Evolutionary conservation across 345 rosid species (phyloP).

Genomic region (Limnanthes douglasii): DNA sequence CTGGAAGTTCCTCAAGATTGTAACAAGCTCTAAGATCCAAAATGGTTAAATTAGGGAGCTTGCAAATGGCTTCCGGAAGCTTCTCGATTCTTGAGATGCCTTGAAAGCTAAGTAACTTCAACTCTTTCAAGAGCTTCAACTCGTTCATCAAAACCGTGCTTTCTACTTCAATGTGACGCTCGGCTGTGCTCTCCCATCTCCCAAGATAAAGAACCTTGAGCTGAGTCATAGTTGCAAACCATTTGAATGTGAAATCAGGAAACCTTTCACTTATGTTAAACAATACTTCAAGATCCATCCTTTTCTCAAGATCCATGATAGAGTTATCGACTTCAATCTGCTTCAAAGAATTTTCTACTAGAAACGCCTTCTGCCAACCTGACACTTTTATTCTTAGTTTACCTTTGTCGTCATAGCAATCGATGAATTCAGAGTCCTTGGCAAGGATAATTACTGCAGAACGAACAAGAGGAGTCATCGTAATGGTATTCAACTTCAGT

Average conservation of each 20-base stretch:
- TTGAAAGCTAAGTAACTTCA: slow-evolving; percentile 30
- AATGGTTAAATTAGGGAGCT: slow-evolving; percentile 19
- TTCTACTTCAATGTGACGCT: slow-evolving; percentile 29
- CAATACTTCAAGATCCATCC: slow-evolving; percentile 19
- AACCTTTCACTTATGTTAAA: slow-evolving; percentile 33
- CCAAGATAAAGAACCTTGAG: slow-evolving; percentile 28
- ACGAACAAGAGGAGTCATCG: slow-evolving; percentile 28
- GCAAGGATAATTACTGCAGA: slow-evolving; percentile 23
- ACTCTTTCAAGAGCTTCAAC: slow-evolving; percentile 15
- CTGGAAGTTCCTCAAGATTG: slow-evolving; percentile 33
- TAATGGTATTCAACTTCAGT: slow-evolving; percentile 13
- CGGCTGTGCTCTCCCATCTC: slow-evolving; percentile 24
- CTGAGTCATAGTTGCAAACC: slow-evolving; percentile 15
- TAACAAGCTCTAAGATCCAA: slow-evolving; percentile 48
- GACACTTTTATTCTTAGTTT: slow-evolving; percentile 10
- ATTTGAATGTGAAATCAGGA: slow-evolving; percentile 22
- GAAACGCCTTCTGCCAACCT: slow-evolving; percentile 17
- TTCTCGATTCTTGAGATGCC: slow-evolving; percentile 34
- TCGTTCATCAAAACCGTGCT: slow-evolving; percentile 11
- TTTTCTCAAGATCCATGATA: neutral
- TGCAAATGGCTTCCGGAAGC: slow-evolving; percentile 15
- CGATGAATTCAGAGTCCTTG: slow-evolving; percentile 6
- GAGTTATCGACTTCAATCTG: slow-evolving; percentile 8
- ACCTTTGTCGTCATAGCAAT: slow-evolving; percentile 3
- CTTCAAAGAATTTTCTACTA: slow-evolving; percentile 16